Evolutionary conservation across 139 green algal species (phyloP).

Genomic region (Closterium sp.): DNA sequence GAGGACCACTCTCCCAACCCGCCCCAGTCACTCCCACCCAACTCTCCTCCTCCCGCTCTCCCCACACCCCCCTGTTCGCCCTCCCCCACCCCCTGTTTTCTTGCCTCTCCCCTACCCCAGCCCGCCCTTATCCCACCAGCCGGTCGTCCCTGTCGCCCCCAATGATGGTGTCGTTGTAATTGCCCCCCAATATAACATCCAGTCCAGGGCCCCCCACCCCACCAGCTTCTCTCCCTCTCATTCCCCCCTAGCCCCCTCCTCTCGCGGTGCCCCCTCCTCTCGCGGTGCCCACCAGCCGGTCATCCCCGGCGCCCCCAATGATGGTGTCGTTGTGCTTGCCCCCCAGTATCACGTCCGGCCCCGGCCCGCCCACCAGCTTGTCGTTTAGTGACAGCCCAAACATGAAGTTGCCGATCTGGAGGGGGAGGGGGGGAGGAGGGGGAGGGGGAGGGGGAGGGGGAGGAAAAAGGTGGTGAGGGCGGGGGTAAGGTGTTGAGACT

Average conservation of each 20-base stretch:
- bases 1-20: no score
- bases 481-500: background rate
- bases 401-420: background rate
- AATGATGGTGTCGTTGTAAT: slow-evolving; percentile 1
- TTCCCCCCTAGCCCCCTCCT: background rate
- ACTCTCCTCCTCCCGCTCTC: background rate
- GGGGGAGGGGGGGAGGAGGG: no score
- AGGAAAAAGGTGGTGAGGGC: background rate
- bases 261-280: background rate
- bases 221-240: background rate
- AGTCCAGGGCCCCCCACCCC: background rate
- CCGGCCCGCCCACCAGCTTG: background rate
- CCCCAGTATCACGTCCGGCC: background rate
- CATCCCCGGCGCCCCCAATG: background rate
- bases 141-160: background rate
- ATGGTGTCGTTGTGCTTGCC: slow-evolving; percentile 13
- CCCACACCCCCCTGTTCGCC: background rate
- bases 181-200: background rate
- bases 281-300: slow-evolving; percentile 10
- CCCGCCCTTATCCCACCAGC: background rate
- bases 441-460: background rate
- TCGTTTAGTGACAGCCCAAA: background rate
- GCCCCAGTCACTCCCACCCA: no score
- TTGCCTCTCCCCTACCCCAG: background rate
- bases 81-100: background rate